Conservation (phyloP, 371 early-diverging fungal genomes). For the Fennellomyces sp. region DNA sequence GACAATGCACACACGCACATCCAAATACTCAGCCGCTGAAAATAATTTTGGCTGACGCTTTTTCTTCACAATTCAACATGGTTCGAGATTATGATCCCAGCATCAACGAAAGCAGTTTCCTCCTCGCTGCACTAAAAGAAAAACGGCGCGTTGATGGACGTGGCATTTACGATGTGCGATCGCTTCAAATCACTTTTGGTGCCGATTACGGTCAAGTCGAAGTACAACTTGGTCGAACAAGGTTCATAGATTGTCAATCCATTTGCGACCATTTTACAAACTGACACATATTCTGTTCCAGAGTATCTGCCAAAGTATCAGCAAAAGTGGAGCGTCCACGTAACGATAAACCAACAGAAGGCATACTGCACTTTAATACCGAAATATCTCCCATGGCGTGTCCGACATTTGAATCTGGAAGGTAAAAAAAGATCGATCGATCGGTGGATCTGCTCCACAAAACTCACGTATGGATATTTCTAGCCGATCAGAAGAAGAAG, state of each 20-base stretch:
- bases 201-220: constrained; percentile 77
- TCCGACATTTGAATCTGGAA: constrained; percentile 71
- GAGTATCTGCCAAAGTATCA: constrained; percentile 84
- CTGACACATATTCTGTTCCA: too few relatives aligned
- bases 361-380: constrained; percentile 77
- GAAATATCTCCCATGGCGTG: constrained; percentile 90
- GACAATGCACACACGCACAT: too few relatives aligned
- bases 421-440: constrained; percentile 24
- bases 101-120: constrained; percentile 66
- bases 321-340: constrained; percentile 88
- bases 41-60: too few relatives aligned
- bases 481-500: constrained; percentile 80
- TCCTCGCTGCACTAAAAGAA: constrained; percentile 64
- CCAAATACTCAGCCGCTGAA: too few relatives aligned
- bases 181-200: constrained; percentile 70
- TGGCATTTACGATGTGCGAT: constrained; percentile 75
- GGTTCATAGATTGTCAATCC: constrained; percentile 29
- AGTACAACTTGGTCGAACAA: constrained; percentile 82
- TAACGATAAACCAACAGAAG: constrained; percentile 84
- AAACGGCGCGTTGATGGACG: constrained; percentile 84
- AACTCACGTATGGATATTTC: background rate
- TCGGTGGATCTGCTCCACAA: background rate
- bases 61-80: constrained; percentile 21
- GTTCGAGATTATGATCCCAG: constrained; percentile 54
- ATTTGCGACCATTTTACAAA: background rate